These are phyloP conservation scores for Albugo laibachii DNA, from an alignment of 352 stramenopile genomes.

Conservation along the genomic window DNA sequence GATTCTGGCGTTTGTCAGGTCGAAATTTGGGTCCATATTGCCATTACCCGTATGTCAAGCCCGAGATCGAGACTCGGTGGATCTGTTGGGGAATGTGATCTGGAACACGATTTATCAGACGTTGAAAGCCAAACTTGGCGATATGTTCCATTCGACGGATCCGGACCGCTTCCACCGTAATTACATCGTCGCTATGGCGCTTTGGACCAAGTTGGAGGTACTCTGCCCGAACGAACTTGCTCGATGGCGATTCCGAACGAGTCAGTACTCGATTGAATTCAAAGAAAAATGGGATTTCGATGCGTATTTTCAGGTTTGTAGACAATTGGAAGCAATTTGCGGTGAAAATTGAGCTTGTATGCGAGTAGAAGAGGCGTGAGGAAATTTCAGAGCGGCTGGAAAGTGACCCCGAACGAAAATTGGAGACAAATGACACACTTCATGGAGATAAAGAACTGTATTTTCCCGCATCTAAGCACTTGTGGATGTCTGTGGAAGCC, in stretches of 20 bases:
- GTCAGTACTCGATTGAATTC: slow-evolving; percentile 59
- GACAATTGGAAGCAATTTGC: background rate
- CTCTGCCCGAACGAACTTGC: slow-evolving; percentile 38
- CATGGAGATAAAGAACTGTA: slow-evolving; percentile 4
- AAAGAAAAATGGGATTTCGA: slow-evolving; percentile 79
- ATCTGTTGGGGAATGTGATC: slow-evolving; percentile 62
- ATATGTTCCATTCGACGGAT: slow-evolving; percentile 69
- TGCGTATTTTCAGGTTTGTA: slow-evolving; percentile 52
- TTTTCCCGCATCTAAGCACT: slow-evolving; percentile 25
- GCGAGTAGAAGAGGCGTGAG: slow-evolving; percentile 17
- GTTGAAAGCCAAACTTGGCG: slow-evolving; percentile 34
- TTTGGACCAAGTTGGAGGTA: slow-evolving; percentile 30
- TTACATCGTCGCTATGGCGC: slow-evolving; percentile 58
- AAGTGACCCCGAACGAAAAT: no score
- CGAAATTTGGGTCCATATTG: slow-evolving; percentile 43
- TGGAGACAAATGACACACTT: slow-evolving; percentile 1
- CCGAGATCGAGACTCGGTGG: slow-evolving; percentile 31
- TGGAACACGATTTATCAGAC: slow-evolving; percentile 60
- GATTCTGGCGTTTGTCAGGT: slow-evolving; percentile 48
- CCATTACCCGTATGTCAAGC: slow-evolving; percentile 41
- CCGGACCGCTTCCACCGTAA: slow-evolving; percentile 62
- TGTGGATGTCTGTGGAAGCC: slow-evolving; percentile 26
- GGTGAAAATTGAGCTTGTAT: background rate
- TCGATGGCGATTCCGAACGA: slow-evolving; percentile 37
- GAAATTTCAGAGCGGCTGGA: slow-evolving; percentile 26